Percentiles rank a stretch among this genome's conserved stretches.
Evolutionary conservation across 2,329 filamentous ascomycete genomes (phyloP).

Genomic region (Coniosporium tulheliwenetii): DNA sequence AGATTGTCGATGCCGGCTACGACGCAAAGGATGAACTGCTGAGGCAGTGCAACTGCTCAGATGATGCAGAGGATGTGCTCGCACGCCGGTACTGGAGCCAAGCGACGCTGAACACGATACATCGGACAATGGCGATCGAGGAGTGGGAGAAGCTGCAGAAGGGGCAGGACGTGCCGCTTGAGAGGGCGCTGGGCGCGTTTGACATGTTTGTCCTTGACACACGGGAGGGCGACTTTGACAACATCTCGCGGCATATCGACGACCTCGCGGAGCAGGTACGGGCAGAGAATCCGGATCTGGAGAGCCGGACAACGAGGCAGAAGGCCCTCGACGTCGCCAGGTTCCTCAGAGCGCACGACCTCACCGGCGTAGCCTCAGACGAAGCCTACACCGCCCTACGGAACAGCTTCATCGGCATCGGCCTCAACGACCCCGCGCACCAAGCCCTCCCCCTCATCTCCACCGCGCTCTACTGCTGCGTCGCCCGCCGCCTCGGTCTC

Average conservation of each 20-base stretch:
- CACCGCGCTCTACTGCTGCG: slow-evolving; percentile 67
- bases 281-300: slow-evolving; percentile 34
- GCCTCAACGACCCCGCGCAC: slow-evolving; percentile 55
- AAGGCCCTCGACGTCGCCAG: slow-evolving; percentile 52
- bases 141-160: slow-evolving; percentile 51
- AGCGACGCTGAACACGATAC: slow-evolving; percentile 60
- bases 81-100: slow-evolving; percentile 65
- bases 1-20: slow-evolving; percentile 59
- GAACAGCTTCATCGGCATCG: slow-evolving; percentile 79
- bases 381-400: slow-evolving; percentile 61
- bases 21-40: slow-evolving; percentile 79
- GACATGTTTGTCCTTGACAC: slow-evolving; percentile 78
- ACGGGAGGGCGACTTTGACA: slow-evolving; percentile 55
- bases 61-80: slow-evolving; percentile 55
- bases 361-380: slow-evolving; percentile 56
- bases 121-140: slow-evolving; percentile 62
- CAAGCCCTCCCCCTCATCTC: slow-evolving; percentile 77
- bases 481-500: slow-evolving; percentile 61
- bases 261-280: slow-evolving; percentile 41
- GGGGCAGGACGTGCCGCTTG: slow-evolving; percentile 43
- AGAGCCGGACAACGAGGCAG: slow-evolving; percentile 42
- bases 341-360: slow-evolving; percentile 52
- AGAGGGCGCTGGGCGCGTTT: slow-evolving; percentile 64
- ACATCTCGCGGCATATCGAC: slow-evolving; percentile 47
- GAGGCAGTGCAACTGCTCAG: slow-evolving; percentile 43